phyloP scores from a whole-genome alignment of 208 protist species.

The Crithidia thermophila region DNA sequence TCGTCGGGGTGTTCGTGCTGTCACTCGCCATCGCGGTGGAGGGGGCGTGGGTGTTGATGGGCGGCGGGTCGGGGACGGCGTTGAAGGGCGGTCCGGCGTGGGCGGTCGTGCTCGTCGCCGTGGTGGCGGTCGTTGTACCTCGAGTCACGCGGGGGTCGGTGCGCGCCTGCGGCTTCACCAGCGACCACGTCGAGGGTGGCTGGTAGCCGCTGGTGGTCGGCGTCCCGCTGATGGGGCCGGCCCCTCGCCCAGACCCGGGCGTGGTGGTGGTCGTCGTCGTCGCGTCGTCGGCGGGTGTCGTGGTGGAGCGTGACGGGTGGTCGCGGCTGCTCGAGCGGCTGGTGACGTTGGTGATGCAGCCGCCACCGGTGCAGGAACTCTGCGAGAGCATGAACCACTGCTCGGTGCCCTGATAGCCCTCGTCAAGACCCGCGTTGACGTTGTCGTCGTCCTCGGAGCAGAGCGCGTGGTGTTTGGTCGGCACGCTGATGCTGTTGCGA shows the following conservation, averaged over 20 bases:
- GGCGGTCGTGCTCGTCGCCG: neutral
- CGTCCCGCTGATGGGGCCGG: too few species aligned
- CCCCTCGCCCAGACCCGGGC: too few species aligned
- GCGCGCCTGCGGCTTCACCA: slow-evolving; percentile 4
- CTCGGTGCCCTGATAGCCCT: slow-evolving; percentile 2
- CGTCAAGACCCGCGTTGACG: slow-evolving; percentile 8
- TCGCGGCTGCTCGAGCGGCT: slow-evolving; percentile 15
- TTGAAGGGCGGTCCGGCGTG: neutral
- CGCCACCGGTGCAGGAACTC: slow-evolving; percentile 4
- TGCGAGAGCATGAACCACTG: slow-evolving; percentile 21
- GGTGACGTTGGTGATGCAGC: slow-evolving; percentile 1
- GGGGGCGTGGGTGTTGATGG: neutral
- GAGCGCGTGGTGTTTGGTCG: neutral
- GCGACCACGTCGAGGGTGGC: slow-evolving; percentile 11
- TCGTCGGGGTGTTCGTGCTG: neutral
- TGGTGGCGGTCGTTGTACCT: neutral
- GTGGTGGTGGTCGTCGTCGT: neutral
- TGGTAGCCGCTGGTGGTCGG: neutral
- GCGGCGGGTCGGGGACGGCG: neutral
- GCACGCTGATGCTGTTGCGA: slow-evolving; percentile 30
- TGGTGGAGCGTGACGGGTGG: neutral
- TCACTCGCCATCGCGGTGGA: neutral
- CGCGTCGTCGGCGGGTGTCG: neutral
- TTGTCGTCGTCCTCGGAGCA: slow-evolving; percentile 13
- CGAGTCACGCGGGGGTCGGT: neutral